phyloP scores from a whole-genome alignment of 2,329 filamentous ascomycete genomes.

The Colletotrichum liaoningense region DNA sequence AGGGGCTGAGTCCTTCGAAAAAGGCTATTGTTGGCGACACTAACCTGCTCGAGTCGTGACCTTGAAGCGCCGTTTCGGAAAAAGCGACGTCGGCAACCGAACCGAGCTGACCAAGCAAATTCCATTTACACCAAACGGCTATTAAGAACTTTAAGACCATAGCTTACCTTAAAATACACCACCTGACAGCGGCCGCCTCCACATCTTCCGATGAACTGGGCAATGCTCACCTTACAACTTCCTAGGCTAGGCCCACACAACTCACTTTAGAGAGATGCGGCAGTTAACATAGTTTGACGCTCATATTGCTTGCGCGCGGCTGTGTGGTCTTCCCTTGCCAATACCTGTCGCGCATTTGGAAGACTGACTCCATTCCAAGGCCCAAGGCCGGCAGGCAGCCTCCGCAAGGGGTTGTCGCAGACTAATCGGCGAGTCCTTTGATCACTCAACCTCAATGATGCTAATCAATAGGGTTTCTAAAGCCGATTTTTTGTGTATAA shows the following conservation, averaged over 20 bases:
- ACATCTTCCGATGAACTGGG: neutral
- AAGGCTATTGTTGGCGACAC: neutral
- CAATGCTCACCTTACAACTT: neutral
- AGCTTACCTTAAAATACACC: neutral
- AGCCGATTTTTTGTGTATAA: neutral
- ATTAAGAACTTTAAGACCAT: neutral
- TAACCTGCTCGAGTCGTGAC: neutral
- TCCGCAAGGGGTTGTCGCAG: neutral
- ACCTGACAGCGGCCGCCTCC: neutral
- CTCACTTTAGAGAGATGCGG: neutral
- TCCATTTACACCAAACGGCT: neutral
- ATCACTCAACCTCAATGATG: neutral
- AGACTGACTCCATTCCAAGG: neutral
- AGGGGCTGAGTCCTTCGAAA: neutral
- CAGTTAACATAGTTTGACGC: neutral
- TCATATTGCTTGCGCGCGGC: neutral
- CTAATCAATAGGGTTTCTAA: neutral
- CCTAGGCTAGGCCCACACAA: neutral
- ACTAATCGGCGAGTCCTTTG: neutral
- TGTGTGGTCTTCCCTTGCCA: neutral
- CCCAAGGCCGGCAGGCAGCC: neutral
- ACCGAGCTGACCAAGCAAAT: neutral
- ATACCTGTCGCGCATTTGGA: neutral
- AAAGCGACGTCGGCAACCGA: neutral
- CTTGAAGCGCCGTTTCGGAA: neutral